Conservation (phyloP, 371 early-diverging fungal genomes). For the Phascolomyces articulosus region DNA sequence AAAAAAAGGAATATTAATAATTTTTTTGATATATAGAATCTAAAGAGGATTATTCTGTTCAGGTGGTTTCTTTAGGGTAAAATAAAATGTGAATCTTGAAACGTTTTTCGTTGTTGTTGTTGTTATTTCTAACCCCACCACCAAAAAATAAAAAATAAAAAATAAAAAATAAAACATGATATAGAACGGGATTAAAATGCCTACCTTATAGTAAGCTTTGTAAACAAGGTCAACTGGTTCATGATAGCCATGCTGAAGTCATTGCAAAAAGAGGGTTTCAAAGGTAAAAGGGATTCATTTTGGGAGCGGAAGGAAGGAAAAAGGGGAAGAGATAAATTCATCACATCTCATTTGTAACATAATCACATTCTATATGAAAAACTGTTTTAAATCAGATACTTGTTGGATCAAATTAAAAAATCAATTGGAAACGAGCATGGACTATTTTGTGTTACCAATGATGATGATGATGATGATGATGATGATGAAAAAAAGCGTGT, state of each 20-base stretch:
- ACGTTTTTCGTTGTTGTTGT: too few species aligned
- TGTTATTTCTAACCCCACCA: background rate
- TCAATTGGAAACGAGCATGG: background rate
- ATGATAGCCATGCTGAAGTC: constrained; percentile 88
- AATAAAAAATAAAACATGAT: constrained; percentile 3
- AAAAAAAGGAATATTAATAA: background rate
- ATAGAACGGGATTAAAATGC: constrained; percentile 88
- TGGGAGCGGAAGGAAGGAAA: too few species aligned
- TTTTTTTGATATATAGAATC: constrained; percentile 11
- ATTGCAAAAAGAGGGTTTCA: constrained; percentile 80
- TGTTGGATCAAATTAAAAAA: constrained; percentile 25
- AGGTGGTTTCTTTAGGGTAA: constrained; percentile 75
- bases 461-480: background rate
- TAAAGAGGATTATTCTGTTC: constrained; percentile 32
- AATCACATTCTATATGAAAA: too few species aligned
- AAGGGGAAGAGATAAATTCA: too few species aligned
- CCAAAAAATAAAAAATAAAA: too few species aligned
- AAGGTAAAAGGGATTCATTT: constrained; percentile 45
- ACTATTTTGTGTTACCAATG: constrained; percentile 1
- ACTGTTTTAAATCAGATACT: constrained; percentile 35
- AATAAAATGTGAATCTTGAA: too few species aligned
- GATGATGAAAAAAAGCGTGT: constrained; percentile 9
- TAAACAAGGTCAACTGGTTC: constrained; percentile 64
- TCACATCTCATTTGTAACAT: too few species aligned
- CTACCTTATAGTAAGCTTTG: constrained; percentile 64